phyloP scores from a whole-genome alignment of 164 flowering plant species.

The Taxillus chinensis region DNA sequence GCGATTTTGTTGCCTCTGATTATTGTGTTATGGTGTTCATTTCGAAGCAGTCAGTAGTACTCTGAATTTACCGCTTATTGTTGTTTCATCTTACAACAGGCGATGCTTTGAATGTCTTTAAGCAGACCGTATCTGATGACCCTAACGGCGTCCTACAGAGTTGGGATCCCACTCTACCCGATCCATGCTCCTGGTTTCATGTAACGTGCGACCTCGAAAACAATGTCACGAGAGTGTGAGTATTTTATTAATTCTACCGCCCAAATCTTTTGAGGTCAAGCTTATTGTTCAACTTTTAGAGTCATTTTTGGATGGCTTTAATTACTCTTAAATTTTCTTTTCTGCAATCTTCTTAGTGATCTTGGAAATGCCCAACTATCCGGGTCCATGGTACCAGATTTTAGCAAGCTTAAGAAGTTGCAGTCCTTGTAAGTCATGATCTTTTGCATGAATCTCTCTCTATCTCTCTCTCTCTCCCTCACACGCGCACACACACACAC shows the following conservation, averaged over 20 bases:
- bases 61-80: no score
- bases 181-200: conserved; percentile 96
- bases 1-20: no score
- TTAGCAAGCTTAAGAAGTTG: conserved; percentile 74
- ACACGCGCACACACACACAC: no score
- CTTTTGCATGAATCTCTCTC: not conserved
- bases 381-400: conserved; percentile 76
- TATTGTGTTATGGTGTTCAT: no score
- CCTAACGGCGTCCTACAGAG: conserved; percentile 87
- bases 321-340: no score
- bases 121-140: conserved; percentile 56
- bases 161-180: conserved; percentile 95
- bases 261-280: no score
- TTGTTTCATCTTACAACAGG: conserved; percentile 36
- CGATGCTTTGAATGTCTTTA: conserved; percentile 73
- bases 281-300: not conserved
- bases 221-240: conserved; percentile 92
- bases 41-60: no score
- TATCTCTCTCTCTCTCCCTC: not conserved
- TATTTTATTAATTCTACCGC: conserved; percentile 3
- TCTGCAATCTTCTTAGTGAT: conserved; percentile 41
- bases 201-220: conserved; percentile 89
- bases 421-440: conserved; percentile 67
- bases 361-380: conserved; percentile 90
- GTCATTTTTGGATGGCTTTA: conserved; percentile 1